Evolutionary conservation across 1,284 basidiomycete genomes (phyloP).

Genomic region (Wolfiporia cocos): DNA sequence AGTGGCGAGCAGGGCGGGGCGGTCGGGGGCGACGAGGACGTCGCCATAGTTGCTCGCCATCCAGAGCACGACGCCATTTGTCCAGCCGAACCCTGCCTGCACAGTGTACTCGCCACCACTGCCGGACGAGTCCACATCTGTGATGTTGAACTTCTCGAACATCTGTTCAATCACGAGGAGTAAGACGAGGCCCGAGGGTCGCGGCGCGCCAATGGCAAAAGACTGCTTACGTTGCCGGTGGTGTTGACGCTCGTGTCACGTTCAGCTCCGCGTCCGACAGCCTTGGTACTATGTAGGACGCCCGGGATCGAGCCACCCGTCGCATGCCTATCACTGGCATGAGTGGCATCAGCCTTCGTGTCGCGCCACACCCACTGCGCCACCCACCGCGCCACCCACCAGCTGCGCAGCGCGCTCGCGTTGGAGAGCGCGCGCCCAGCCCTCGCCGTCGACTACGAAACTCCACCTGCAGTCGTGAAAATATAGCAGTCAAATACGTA

Average conservation of each 20-base stretch:
- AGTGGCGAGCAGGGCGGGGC: slow-evolving; percentile 42
- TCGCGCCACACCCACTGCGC: no score
- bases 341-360: neutral
- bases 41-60: slow-evolving; percentile 66
- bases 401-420: slow-evolving; percentile 83
- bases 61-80: slow-evolving; percentile 81
- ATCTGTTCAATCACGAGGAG: slow-evolving; percentile 50
- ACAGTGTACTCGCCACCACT: slow-evolving; percentile 84
- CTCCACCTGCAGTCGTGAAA: no score
- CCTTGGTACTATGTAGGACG: slow-evolving; percentile 57
- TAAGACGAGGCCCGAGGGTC: no score
- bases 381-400: slow-evolving; percentile 56
- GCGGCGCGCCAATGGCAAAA: slow-evolving; percentile 4
- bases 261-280: slow-evolving; percentile 71
- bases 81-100: slow-evolving; percentile 87
- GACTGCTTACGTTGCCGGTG: slow-evolving; percentile 67
- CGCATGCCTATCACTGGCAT: no score
- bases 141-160: slow-evolving; percentile 83
- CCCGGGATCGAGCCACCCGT: slow-evolving; percentile 79
- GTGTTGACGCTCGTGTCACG: slow-evolving; percentile 62
- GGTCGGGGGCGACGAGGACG: slow-evolving; percentile 56
- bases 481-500: no score
- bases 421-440: slow-evolving; percentile 60
- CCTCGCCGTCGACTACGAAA: no score
- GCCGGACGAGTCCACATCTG: slow-evolving; percentile 81